Conservation (phyloP, 2,329 filamentous ascomycete genomes). For the Furcasterigmium sp. region DNA sequence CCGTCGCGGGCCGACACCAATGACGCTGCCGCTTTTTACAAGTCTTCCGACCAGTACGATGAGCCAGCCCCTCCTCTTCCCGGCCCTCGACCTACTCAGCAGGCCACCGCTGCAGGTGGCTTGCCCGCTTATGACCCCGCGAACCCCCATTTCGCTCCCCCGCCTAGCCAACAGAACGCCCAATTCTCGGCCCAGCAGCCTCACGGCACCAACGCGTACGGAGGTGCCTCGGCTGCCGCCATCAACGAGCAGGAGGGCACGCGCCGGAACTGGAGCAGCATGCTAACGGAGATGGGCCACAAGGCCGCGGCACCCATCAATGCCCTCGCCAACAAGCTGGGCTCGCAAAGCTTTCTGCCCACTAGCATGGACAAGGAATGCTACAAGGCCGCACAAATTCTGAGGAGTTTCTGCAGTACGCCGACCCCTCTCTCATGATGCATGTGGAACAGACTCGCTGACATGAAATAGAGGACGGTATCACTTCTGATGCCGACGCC, state of each 20-base stretch:
- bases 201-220: background rate
- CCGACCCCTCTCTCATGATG: constrained; percentile 1
- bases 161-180: constrained; percentile 1
- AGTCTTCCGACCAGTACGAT: constrained; percentile 1
- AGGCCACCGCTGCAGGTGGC: background rate
- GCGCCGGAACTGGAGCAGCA: constrained; percentile 9
- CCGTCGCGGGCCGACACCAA: background rate
- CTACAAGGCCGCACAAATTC: constrained; percentile 82
- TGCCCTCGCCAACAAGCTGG: constrained; percentile 73
- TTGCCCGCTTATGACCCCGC: constrained; percentile 9
- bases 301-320: constrained; percentile 70
- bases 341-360: constrained; percentile 81
- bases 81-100: constrained; percentile 2
- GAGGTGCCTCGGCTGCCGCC: no score
- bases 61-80: background rate
- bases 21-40: constrained; percentile 1
- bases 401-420: constrained; percentile 81
- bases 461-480: constrained; percentile 39
- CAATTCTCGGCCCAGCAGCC: background rate
- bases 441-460: background rate
- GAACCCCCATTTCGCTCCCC: constrained; percentile 5
- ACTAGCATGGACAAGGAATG: constrained; percentile 82
- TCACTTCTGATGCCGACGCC: constrained; percentile 35
- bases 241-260: background rate
- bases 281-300: constrained; percentile 22